These are phyloP conservation scores for Rheum nobile DNA, from an alignment of 148 eudicot genomes.

Conservation along the genomic window DNA sequence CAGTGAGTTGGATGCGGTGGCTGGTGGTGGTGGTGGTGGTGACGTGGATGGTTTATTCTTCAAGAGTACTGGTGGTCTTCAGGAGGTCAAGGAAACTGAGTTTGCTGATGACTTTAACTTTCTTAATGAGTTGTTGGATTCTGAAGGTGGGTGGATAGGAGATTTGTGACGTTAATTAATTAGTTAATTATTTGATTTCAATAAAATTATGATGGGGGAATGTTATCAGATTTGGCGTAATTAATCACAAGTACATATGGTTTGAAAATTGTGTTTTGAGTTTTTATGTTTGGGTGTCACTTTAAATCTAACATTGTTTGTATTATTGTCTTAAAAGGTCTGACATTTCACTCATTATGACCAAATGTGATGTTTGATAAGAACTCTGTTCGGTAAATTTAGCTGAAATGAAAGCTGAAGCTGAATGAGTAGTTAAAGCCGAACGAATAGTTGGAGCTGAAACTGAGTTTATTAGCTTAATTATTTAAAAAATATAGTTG, in stretches of 20 bases:
- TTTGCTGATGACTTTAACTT: constrained; percentile 1
- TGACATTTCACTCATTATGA: neutral
- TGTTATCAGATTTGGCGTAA: neutral
- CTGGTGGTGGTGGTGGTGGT: neutral
- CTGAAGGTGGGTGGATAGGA: constrained; percentile 6
- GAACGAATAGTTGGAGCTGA: too few species aligned
- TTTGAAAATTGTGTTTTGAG: neutral
- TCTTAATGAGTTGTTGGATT: neutral
- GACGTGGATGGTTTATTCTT: neutral
- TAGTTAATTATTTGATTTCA: neutral
- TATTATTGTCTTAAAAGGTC: neutral
- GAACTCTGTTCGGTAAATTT: too few species aligned
- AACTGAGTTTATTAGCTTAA: too few species aligned
- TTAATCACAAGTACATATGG: neutral
- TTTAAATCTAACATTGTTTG: neutral
- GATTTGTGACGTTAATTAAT: constrained; percentile 2
- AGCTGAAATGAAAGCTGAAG: too few species aligned
- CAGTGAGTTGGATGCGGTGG: neutral
- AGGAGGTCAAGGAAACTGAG: neutral
- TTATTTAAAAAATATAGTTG: too few species aligned
- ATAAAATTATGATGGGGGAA: neutral
- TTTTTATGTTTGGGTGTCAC: neutral
- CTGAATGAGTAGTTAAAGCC: too few species aligned
- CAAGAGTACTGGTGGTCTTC: neutral
- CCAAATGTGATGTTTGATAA: too few species aligned